Base-by-base conservation (phyloP, 164 flowering plant species). In the Pachysandra terminalis region DNA sequence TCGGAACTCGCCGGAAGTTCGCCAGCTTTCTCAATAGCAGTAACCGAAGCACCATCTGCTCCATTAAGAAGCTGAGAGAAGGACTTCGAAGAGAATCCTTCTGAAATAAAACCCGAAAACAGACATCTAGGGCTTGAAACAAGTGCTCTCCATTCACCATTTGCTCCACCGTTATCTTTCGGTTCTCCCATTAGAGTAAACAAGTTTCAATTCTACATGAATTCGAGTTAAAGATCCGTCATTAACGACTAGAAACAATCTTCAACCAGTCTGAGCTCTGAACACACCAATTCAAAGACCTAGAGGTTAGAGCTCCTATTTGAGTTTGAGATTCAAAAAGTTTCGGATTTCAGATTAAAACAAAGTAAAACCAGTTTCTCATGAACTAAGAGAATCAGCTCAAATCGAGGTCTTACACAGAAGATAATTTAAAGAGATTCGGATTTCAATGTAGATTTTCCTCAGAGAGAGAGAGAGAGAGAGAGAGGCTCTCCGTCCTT, bases 131-230 rank as follows among this genome's bases (percentile, higher is more conserved):
- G 73, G 32, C 73, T 75, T 59, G 71, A 54, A 22, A 72, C 21
- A 19, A 70, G n/a, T 6, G 35, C 45, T 61, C 72, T 67, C 74
- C 74, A 78, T 0, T 73, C 81, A 27, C 63, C 75, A 19, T 41
- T 22, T 21, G 59, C 60, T 19, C 59, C 56, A 0, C 65, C 61
- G 24, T 28, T 59, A 24, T 72, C 76, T 21, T 70, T 77, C 49
- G 65, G 60, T 51, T 68, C 76, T 41, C 67, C 68, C 80, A 73
- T 73, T 65, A 17, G 14, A 62, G 45, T 40, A 48, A 41, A 40
- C 52, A 13, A 25, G 15, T 24, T 48, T 19, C 19, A n/a, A 32
- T 32, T 3, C 7, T 26, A 26, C 22, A 13, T 32, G 28, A 21
- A 13, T 5, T 19, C 37, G 19, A 45, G n/a, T 62, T 40, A 12